Base-by-base conservation (phyloP, 2,329 filamentous ascomycete genomes). In the Ophiostoma tasmaniense region DNA sequence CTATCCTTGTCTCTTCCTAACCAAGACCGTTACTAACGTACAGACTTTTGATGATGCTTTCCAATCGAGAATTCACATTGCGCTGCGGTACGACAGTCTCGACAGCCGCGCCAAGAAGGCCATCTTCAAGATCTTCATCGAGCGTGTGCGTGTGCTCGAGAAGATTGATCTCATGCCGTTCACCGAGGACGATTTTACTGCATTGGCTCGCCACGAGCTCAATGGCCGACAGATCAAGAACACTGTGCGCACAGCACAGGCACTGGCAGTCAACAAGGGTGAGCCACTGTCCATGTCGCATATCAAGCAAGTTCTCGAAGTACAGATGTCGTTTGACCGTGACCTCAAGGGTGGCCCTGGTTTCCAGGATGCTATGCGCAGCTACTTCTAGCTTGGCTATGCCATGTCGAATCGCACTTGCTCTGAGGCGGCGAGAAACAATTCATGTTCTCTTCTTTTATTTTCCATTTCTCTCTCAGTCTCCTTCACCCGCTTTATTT, bases 61-160 rank as follows among this genome's bases (percentile, higher is more conserved):
- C 82, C 90, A 95, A 76, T 91, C 88, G 11, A 87, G 93, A 30
- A 96, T 96, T 71, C 92, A 96, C 77, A 89, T 96, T 74, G 91
- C 92, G 0, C 81, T 97, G 10, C 85, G 90, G 35, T 97, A 96
- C 78, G 90, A 90, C 52, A 87, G 90, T 66, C 83, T 96, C 10
- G 88, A 87, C 52, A 77, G 80, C 5, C 89, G 89, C 74, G 92
- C 92, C 13, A 90, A 90, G 79, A 89, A 88, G 74, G 84, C 87
- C 71, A 90, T 97, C 64, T 96, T 94, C 87, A 89, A 89, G 78
- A 89, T 93, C 79, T 96, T 96, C 78, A 82, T 97, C 52, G 87
- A 90, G 70, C 86, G 88, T 42, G 91, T 93, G 3, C 83, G 85
- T 42, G 81, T 85, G 17, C 84, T 88, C 64, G 88, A 91, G 70